Percentiles rank a stretch among this genome's conserved stretches.
phyloP scores from a whole-genome alignment of 768 basidiomycete genomes.

The Amyloporia xantha region DNA sequence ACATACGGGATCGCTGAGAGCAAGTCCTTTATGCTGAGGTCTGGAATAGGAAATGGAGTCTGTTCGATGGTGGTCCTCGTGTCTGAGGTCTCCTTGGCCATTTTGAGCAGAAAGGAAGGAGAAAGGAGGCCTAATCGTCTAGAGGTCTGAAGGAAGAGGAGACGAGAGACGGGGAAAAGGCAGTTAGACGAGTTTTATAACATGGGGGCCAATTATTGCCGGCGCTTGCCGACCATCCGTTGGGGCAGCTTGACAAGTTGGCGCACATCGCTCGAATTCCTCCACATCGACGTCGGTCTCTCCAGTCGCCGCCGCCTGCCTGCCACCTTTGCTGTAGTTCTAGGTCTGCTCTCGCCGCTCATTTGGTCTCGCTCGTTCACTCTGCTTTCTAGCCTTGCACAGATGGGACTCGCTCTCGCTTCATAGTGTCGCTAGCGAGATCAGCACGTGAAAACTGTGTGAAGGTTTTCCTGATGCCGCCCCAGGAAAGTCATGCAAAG shows the following conservation, averaged over 20 bases:
- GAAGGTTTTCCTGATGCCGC: too few relatives aligned
- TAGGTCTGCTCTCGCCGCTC: not conserved
- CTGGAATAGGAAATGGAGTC: constrained; percentile 63
- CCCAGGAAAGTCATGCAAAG: too few relatives aligned
- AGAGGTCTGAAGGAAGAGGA: constrained; percentile 7
- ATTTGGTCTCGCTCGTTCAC: not conserved
- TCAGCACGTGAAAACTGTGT: too few relatives aligned
- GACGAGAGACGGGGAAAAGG: constrained; percentile 12
- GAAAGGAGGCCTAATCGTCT: constrained; percentile 9
- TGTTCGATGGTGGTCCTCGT: constrained; percentile 39
- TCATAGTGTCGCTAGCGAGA: too few relatives aligned
- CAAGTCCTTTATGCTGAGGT: constrained; percentile 83
- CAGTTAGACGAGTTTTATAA: constrained; percentile 7
- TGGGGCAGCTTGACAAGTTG: constrained; percentile 3
- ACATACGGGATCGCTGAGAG: constrained; percentile 78
- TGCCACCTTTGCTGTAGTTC: not conserved
- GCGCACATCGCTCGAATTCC: not conserved
- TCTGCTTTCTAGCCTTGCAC: not conserved
- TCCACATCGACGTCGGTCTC: not conserved
- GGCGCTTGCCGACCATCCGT: constrained; percentile 7
- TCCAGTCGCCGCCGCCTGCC: not conserved
- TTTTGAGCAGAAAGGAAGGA: constrained; percentile 10
- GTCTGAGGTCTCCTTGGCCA: constrained; percentile 12
- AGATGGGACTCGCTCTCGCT: too few relatives aligned
- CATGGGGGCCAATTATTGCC: constrained; percentile 7